A percentile compares a stretch with the other conserved stretches of the same genome.
Conservation (phyloP, 768 basidiomycete genomes). For the Leccinum variicolor region DNA sequence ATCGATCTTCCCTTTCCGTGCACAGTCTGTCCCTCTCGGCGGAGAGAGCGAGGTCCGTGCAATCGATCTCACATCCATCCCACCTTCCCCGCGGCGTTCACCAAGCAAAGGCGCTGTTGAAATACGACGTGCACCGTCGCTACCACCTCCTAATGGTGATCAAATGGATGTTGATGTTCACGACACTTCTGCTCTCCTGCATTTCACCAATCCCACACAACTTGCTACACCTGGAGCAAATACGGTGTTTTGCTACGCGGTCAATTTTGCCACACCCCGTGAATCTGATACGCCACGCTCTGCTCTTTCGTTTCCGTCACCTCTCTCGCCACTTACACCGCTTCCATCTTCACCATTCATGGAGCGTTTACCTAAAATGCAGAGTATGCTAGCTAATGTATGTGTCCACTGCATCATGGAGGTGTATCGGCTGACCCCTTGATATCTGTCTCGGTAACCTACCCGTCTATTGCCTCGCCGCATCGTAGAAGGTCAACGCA, state of each 20-base stretch:
- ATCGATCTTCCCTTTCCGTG: constrained; percentile 19
- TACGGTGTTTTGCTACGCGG: constrained; percentile 17
- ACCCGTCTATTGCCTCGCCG: too few species aligned
- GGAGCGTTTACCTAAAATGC: constrained; percentile 7
- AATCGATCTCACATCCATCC: constrained; percentile 22
- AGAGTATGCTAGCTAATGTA: constrained; percentile 18
- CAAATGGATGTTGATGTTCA: constrained; percentile 25
- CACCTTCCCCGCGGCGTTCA: constrained; percentile 27
- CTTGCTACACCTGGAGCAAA: constrained; percentile 5
- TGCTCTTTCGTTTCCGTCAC: constrained; percentile 6
- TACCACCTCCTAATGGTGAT: constrained; percentile 18
- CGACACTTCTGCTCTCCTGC: constrained; percentile 14
- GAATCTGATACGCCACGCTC: constrained; percentile 3
- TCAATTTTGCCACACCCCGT: constrained; percentile 30
- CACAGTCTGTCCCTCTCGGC: constrained; percentile 29
- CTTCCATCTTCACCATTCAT: constrained; percentile 44
- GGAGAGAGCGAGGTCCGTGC: constrained; percentile 8
- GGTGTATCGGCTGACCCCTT: background rate
- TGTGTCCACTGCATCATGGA: background rate
- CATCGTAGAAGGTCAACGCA: constrained; percentile 1
- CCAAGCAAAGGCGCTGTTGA: constrained; percentile 19
- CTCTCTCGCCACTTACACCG: constrained; percentile 49
- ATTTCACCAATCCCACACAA: constrained; percentile 20
- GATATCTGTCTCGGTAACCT: background rate
- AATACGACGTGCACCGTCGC: constrained; percentile 25